Conservation (phyloP, 306 rosid species). For the Trifolium fragiferum region DNA sequence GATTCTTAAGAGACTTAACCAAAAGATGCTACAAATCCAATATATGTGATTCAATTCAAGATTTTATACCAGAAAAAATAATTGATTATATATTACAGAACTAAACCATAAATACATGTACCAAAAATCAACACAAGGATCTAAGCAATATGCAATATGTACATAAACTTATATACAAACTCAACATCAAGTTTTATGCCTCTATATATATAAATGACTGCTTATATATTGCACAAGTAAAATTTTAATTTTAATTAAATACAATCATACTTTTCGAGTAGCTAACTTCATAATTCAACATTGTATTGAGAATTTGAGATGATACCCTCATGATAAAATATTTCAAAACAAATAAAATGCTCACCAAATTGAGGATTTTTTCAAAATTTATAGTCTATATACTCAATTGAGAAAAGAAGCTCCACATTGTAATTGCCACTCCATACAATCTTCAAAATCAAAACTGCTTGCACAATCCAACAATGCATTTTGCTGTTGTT, state of each 20-base stretch:
- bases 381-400: constrained; percentile 39
- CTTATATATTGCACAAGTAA: constrained; percentile 52
- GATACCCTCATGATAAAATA: constrained; percentile 39
- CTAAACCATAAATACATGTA: too few relatives aligned
- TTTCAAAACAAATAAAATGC: constrained; percentile 47
- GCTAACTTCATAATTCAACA: constrained; percentile 51
- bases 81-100: too few relatives aligned
- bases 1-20: not conserved
- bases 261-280: constrained; percentile 42
- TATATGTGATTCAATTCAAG: not conserved
- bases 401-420: constrained; percentile 65
- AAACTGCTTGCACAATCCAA: constrained; percentile 92
- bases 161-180: constrained; percentile 50
- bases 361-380: constrained; percentile 42
- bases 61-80: not conserved
- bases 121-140: constrained; percentile 26
- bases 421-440: constrained; percentile 89
- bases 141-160: constrained; percentile 41
- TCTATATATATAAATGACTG: constrained; percentile 49
- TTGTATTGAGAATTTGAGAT: constrained; percentile 36
- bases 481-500: constrained; percentile 85
- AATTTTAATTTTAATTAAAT: constrained; percentile 47
- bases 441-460: constrained; percentile 88
- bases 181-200: constrained; percentile 34
- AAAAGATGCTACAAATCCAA: constrained; percentile 33